A percentile compares a stretch with the other conserved stretches of the same genome.
These are phyloP conservation scores for Cryptococcus floricola DNA, from an alignment of 1,284 basidiomycete species.

Conservation along the genomic window DNA sequence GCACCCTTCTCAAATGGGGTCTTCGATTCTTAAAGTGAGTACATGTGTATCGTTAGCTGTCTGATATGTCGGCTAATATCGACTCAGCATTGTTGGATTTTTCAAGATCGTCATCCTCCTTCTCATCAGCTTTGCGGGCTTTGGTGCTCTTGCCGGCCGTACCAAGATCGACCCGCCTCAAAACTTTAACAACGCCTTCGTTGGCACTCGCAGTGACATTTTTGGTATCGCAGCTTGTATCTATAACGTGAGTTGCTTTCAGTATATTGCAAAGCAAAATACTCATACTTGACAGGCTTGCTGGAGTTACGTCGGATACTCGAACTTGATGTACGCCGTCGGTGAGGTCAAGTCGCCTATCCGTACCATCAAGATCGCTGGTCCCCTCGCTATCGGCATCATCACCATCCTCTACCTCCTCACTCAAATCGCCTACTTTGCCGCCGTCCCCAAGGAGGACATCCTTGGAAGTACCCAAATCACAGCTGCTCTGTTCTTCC, in stretches of 20 bases:
- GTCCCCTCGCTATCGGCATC: constrained; percentile 27
- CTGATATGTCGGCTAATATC: not conserved
- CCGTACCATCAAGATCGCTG: constrained; percentile 32
- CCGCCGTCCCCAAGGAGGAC: constrained; percentile 44
- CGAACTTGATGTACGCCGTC: constrained; percentile 53
- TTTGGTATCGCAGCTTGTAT: too few relatives aligned
- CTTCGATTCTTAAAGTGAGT: too few relatives aligned
- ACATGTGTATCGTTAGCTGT: too few relatives aligned
- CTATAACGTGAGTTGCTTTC: too few relatives aligned
- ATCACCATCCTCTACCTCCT: constrained; percentile 37
- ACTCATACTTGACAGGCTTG: too few relatives aligned
- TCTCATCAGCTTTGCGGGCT: constrained; percentile 51
- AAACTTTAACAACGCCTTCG: constrained; percentile 56
- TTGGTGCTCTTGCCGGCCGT: constrained; percentile 54
- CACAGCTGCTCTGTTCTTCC: constrained; percentile 45
- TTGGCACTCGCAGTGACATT: constrained; percentile 41
- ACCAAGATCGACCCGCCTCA: constrained; percentile 53
- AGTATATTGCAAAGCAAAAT: too few relatives aligned
- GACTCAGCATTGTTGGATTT: constrained; percentile 15
- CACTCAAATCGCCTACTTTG: constrained; percentile 46
- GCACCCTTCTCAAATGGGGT: too few relatives aligned
- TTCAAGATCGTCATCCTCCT: constrained; percentile 18
- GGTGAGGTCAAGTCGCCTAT: constrained; percentile 50
- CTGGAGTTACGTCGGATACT: constrained; percentile 44
- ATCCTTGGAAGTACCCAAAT: constrained; percentile 37